These are phyloP conservation scores for Citrullus mucosospermus DNA, from an alignment of 306 rosid species.

Conservation along the genomic window DNA sequence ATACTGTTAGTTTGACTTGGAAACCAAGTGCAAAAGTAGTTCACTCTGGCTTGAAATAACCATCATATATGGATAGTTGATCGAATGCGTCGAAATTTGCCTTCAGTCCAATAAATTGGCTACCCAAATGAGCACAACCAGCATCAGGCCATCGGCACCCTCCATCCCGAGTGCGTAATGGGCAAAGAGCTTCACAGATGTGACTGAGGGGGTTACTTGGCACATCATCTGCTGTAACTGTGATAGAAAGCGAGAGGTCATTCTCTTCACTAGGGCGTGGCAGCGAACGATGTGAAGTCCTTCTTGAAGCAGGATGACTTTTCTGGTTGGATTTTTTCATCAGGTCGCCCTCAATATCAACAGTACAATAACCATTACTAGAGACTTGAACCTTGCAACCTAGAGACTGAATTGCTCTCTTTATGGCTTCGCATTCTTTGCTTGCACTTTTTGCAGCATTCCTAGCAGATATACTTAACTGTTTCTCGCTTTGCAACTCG, in stretches of 20 bases:
- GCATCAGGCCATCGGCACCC: constrained; percentile 87
- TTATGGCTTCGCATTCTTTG: constrained; percentile 67
- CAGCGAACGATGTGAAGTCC: constrained; percentile 18
- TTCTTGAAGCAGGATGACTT: constrained; percentile 25
- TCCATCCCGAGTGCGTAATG: constrained; percentile 54
- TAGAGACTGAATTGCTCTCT: constrained; percentile 76
- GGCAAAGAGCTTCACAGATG: constrained; percentile 68
- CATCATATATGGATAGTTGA: constrained; percentile 59
- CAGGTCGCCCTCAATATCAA: constrained; percentile 49
- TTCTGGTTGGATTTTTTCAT: constrained; percentile 25
- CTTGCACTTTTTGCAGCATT: constrained; percentile 35
- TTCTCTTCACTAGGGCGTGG: constrained; percentile 24
- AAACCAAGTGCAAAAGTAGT: not conserved
- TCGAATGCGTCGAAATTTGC: constrained; percentile 94
- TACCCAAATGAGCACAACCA: constrained; percentile 69
- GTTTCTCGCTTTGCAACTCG: constrained; percentile 59
- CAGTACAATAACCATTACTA: constrained; percentile 52
- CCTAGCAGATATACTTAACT: constrained; percentile 44
- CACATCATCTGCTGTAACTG: constrained; percentile 27
- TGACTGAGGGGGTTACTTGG: constrained; percentile 27
- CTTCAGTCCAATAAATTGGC: constrained; percentile 82
- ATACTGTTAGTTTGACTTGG: not conserved
- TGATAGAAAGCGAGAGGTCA: constrained; percentile 37
- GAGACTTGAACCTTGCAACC: constrained; percentile 80
- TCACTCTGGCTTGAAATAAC: constrained; percentile 62